Base-by-base conservation (phyloP, 192 early-diverging fungal species). In the Coemansia aciculifera region DNA sequence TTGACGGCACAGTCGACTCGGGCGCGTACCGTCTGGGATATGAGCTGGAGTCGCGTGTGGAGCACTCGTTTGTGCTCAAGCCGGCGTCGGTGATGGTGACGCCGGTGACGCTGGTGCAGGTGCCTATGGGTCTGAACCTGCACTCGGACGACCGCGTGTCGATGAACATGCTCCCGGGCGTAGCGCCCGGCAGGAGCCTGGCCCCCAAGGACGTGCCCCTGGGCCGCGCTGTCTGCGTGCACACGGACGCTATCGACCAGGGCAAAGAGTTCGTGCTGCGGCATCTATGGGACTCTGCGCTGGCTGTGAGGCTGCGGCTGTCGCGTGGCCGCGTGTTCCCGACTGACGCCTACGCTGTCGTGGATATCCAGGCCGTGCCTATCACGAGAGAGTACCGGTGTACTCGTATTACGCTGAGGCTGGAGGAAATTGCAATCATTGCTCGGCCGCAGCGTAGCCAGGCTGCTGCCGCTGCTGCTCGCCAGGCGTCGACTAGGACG, bases 341-440 rank as follows among this genome's bases (percentile, higher is more conserved):
- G 0, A 65, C 29, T 0, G 71, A 43, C 15, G 38, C 74, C 3
- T 27, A 39, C 23, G 71, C 79, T 5, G 15, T 73, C 15, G 23
- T 81, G 23, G 67, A 66, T 17, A 27, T 81, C 11, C 74, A 76
- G 34, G 69, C 74, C 2, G 66, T 81, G 67, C 79, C 79, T 1
- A 57, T 67, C 5, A 70, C 36, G 31, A 60, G 67, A 19, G 67
- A 70, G 19, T 63, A 63, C 29, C 60, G 69, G 17, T 72, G 67
- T 44, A 73, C 67, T 0, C 42, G 38, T 27, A 21, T 76, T 10
- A 61, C 38, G 15, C 56, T 75, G 17, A n/a, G 52, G 10, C n/a
- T 81, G 23, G 79, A 81, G 65, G 74, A 81, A 24, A 76, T 81
- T n/a, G 43, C 74, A 15, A 75, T 81, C 21, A 66, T 81, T 40